A percentile compares a stretch with the other conserved stretches of the same genome.
Evolutionary conservation across 208 protist species (phyloP).

Genomic region (Trypanosoma scelopori): DNA sequence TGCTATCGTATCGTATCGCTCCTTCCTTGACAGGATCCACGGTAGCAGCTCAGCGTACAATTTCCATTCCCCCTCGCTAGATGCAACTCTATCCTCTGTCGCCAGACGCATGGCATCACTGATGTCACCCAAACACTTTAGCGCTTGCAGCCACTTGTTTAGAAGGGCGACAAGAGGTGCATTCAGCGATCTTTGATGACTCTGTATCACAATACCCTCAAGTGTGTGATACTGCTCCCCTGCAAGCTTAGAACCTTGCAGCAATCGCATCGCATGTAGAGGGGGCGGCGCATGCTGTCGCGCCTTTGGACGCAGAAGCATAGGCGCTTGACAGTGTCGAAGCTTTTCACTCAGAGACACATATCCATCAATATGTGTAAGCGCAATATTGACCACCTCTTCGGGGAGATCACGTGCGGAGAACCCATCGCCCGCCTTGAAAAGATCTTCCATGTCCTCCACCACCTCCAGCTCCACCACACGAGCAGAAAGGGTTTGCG

Average conservation of each 20-base stretch:
- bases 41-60: conserved; percentile 48
- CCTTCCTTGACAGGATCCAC: conserved; percentile 62
- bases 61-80: conserved; percentile 30
- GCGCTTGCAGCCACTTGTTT: conserved; percentile 8
- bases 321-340: conserved; percentile 54
- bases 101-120: conserved; percentile 25
- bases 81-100: conserved; percentile 4
- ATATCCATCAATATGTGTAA: conserved; percentile 41
- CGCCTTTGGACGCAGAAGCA: conserved; percentile 47
- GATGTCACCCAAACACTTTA: conserved; percentile 28
- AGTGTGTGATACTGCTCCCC: conserved; percentile 27
- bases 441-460: conserved; percentile 38
- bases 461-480: conserved; percentile 14
- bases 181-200: conserved; percentile 48
- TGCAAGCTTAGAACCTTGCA: conserved; percentile 20
- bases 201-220: conserved; percentile 34
- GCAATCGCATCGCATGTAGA: conserved; percentile 2
- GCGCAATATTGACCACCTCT: conserved; percentile 31
- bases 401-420: conserved; percentile 36
- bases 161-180: conserved; percentile 50
- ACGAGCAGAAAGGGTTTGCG: conserved; percentile 24
- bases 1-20: conserved; percentile 40
- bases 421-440: conserved; percentile 16
- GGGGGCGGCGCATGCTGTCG: conserved; percentile 16
- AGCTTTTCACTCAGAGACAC: conserved; percentile 40